Percentiles rank a stretch among this genome's conserved stretches.
phyloP scores from a whole-genome alignment of 2,329 filamentous ascomycete genomes.

The Ascosphaera acerosa region DNA sequence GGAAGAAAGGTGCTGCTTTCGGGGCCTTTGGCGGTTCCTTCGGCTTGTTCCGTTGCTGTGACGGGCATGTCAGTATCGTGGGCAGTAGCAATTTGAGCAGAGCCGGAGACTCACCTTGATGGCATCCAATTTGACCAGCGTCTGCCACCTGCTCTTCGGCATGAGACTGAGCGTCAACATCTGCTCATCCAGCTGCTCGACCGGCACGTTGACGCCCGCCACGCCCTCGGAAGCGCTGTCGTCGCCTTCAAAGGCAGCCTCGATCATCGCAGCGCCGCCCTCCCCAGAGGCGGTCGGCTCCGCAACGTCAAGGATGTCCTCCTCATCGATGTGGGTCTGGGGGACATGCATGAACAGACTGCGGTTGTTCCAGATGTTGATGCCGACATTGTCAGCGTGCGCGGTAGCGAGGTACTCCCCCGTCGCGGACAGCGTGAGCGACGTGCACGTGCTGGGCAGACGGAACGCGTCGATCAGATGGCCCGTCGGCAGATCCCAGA shows the following conservation, averaged over 20 bases:
- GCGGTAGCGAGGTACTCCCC: constrained; percentile 90
- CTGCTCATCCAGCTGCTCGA: constrained; percentile 58
- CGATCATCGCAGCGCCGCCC: constrained; percentile 47
- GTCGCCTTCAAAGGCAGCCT: constrained; percentile 40
- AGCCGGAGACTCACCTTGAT: constrained; percentile 29
- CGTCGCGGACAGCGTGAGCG: constrained; percentile 65
- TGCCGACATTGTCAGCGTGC: constrained; percentile 54
- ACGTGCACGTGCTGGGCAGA: constrained; percentile 52
- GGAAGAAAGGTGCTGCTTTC: constrained; percentile 87
- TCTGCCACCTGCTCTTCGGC: constrained; percentile 83
- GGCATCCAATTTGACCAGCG: constrained; percentile 67
- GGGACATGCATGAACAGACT: constrained; percentile 73
- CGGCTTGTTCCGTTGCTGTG: constrained; percentile 68
- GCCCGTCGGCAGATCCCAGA: constrained; percentile 90
- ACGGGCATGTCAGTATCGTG: constrained; percentile 4
- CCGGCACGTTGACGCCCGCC: constrained; percentile 26
- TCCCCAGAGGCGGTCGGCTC: constrained; percentile 63
- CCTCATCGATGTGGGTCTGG: constrained; percentile 59
- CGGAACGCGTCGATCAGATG: constrained; percentile 85
- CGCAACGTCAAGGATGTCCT: constrained; percentile 38
- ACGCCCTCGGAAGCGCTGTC: constrained; percentile 20
- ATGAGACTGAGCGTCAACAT: constrained; percentile 77
- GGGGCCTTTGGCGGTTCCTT: constrained; percentile 75
- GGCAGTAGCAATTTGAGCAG: constrained; percentile 4
- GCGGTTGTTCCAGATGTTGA: constrained; percentile 93